Percentiles rank a stretch among this genome's conserved stretches.
These are phyloP conservation scores for Nicotiana paniculata DNA, from an alignment of 257 asterid species.

Conservation along the genomic window DNA sequence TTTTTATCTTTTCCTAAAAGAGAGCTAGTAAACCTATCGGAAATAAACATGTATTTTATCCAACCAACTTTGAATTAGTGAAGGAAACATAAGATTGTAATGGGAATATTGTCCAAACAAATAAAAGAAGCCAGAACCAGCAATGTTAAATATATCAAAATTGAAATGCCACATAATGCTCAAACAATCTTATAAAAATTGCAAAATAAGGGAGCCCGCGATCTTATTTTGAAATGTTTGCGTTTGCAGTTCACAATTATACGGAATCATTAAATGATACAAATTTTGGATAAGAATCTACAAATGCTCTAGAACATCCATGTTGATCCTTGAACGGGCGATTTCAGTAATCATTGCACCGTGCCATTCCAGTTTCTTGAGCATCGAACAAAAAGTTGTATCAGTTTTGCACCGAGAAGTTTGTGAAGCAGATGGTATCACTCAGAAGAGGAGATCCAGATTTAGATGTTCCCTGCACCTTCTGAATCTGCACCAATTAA, in stretches of 20 bases:
- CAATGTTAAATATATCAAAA: background rate
- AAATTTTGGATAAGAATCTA: background rate
- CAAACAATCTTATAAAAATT: background rate
- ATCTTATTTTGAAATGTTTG: background rate
- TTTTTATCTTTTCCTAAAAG: too few species aligned
- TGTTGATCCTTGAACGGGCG: background rate
- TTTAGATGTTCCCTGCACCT: background rate
- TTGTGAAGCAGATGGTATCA: background rate
- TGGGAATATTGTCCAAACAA: background rate
- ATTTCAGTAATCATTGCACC: background rate
- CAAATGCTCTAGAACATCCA: background rate
- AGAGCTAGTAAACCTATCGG: too few species aligned
- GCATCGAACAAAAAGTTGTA: background rate
- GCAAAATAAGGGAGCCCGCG: background rate
- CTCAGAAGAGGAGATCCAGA: background rate
- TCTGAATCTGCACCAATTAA: background rate
- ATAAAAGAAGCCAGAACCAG: background rate
- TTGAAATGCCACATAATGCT: background rate
- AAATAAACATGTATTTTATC: too few species aligned
- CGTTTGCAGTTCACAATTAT: background rate
- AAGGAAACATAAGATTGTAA: background rate
- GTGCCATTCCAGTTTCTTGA: background rate
- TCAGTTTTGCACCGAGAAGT: background rate
- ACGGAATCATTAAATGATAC: background rate
- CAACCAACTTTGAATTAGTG: too few species aligned